phyloP scores from a whole-genome alignment of 148 eudicot genomes.

The Beta vulgaris region DNA sequence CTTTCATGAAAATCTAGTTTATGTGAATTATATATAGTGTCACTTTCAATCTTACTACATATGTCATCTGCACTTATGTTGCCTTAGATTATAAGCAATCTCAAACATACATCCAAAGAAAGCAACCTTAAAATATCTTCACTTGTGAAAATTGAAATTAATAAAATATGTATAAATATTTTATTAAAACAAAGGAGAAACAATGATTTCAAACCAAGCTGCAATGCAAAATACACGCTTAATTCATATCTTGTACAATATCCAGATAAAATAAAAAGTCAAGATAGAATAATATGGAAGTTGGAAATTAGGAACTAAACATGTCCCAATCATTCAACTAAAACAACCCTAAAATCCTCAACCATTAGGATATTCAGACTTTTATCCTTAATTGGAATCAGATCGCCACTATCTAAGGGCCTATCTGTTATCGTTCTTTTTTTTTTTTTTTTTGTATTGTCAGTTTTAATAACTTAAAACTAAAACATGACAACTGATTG shows the following conservation, averaged over 20 bases:
- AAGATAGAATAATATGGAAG: not conserved
- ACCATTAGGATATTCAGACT: not conserved
- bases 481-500: no score
- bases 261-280: not conserved
- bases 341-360: conserved; percentile 20
- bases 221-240: not conserved
- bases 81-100: conserved; percentile 27
- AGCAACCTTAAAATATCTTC: conserved; percentile 17
- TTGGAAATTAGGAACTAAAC: conserved; percentile 5
- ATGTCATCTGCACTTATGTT: not conserved
- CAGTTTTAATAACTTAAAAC: no score
- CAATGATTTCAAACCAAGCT: conserved; percentile 12
- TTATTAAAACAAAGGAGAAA: conserved; percentile 7
- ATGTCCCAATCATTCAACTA: conserved; percentile 11
- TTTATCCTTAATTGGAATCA: conserved; percentile 5
- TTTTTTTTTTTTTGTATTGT: not conserved
- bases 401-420: conserved; percentile 3
- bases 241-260: not conserved
- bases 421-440: no score
- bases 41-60: conserved; percentile 9
- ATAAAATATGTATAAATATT: not conserved
- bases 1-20: not conserved
- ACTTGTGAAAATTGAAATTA: not conserved
- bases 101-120: conserved; percentile 19
- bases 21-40: not conserved